phyloP scores from a whole-genome alignment of 345 rosid species.

The Sisymbrium irio region DNA sequence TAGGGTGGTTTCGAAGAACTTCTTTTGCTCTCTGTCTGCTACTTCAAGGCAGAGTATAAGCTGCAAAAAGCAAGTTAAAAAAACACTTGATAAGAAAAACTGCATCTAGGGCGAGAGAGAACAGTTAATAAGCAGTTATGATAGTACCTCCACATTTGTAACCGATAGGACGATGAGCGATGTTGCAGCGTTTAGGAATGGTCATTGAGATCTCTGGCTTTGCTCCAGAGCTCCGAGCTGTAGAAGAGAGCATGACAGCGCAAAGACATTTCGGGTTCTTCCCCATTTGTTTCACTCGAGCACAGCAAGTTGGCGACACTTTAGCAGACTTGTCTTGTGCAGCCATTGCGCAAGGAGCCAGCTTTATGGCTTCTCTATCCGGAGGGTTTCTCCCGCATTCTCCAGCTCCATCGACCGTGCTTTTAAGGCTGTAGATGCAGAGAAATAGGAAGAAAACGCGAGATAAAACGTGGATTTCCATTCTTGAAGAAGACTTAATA shows the following conservation, averaged over 20 bases:
- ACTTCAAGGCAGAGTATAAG: conserved; percentile 55
- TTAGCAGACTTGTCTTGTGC: conserved; percentile 49
- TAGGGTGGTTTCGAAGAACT: conserved; percentile 10
- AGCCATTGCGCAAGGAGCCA: conserved; percentile 79
- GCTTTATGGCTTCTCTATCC: conserved; percentile 77
- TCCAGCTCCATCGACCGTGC: conserved; percentile 59
- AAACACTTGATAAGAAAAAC: not conserved
- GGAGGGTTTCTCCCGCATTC: conserved; percentile 78
- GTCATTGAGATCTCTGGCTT: conserved; percentile 75
- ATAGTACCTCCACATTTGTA: conserved; percentile 78
- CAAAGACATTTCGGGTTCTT: conserved; percentile 77
- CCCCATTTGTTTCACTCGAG: conserved; percentile 63
- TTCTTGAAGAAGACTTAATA: conserved; percentile 27
- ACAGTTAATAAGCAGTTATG: not conserved
- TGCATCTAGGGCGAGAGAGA: not conserved
- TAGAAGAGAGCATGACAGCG: conserved; percentile 83
- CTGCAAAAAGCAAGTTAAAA: conserved; percentile 36
- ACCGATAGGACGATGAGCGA: conserved; percentile 72
- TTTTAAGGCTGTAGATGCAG: conserved; percentile 29
- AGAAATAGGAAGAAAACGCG: conserved; percentile 41
- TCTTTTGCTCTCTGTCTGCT: not conserved
- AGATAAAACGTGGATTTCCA: conserved; percentile 41
- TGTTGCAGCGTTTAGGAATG: conserved; percentile 86
- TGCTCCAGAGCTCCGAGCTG: conserved; percentile 67
- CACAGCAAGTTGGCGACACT: conserved; percentile 69